Base-by-base conservation (phyloP, 2,329 filamentous ascomycete species). In the Sarocladium kiliense region DNA sequence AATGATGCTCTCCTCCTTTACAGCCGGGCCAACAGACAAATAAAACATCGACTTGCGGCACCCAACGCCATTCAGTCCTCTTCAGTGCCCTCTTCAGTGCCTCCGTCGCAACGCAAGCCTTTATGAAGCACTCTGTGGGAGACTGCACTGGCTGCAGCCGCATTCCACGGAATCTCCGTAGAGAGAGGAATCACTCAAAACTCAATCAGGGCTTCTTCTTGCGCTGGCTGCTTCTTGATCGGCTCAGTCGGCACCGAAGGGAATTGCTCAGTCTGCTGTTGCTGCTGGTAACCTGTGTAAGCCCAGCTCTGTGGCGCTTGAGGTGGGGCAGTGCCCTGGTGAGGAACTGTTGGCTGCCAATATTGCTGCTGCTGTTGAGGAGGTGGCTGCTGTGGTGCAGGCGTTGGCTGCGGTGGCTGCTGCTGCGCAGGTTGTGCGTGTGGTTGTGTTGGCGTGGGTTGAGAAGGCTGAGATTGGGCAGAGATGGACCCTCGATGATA, bases 131-230 rank as follows among this genome's bases (percentile, higher is more conserved):
- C n/a, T n/a, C n/a, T n/a, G n/a, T n/a, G n/a, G n/a, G n/a, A n/a
- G n/a, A n/a, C n/a, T n/a, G n/a, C n/a, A n/a, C n/a, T n/a, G n/a
- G n/a, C n/a, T n/a, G n/a, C n/a, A n/a, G n/a, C n/a, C n/a, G n/a
- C n/a, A 32, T 7, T 32, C 12, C 30, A 12, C 30, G 30, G 30
- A 6, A 32, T 32, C 6, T 12, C 30, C n/a, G n/a, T n/a, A n/a
- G 30, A 6, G 7, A 32, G 7, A 12, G 12, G 7, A 32, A 32
- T 32, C 30, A 7, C 30, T 66, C 62, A 92, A 58, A 93, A 76
- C 69, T 94, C 89, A 70, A 94, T 94, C 64, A 94, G 71, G 57
- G 85, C 87, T 70, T 93, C 89, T 70, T 93, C 89, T 47, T 87
- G 78, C 1, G 74, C 78, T 14, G 80, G 80, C 63, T 77, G 80